Evolutionary conservation across 257 asterid genomes (phyloP).

Genomic region (Marsdenia floribunda): DNA sequence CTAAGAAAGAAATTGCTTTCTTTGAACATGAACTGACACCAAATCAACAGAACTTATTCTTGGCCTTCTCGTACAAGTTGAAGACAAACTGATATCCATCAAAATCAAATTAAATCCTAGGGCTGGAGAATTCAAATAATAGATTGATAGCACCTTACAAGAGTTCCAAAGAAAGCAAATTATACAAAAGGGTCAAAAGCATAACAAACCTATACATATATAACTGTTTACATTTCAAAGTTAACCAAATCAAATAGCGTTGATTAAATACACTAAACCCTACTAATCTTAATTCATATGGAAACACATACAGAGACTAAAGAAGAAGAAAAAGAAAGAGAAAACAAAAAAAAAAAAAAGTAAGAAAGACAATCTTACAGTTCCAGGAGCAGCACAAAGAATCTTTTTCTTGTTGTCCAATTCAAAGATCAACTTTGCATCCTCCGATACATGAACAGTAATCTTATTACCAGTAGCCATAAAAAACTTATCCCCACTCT

Average conservation of each 20-base stretch:
- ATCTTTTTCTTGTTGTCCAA: slow-evolving; percentile 54
- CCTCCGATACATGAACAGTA: slow-evolving; percentile 70
- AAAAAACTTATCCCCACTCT: slow-evolving; percentile 53
- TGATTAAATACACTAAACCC: not conserved
- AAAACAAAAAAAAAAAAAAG: not conserved
- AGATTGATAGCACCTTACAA: not conserved
- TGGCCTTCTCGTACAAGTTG: not conserved
- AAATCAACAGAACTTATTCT: not conserved
- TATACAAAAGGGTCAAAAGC: not conserved
- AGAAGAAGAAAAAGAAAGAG: too few species aligned
- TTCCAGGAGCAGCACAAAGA: slow-evolving; percentile 68
- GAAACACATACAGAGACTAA: not conserved
- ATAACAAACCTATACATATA: not conserved
- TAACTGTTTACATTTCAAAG: not conserved
- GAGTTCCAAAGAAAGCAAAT: not conserved
- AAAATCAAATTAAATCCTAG: not conserved
- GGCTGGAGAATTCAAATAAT: not conserved
- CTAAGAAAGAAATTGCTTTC: not conserved
- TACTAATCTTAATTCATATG: not conserved
- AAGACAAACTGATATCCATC: not conserved
- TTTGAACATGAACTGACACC: not conserved
- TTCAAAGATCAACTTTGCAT: slow-evolving; percentile 54
- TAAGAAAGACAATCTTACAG: slow-evolving; percentile 29
- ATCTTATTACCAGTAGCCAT: slow-evolving; percentile 71
- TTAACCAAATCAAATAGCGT: not conserved